Percentiles rank a stretch among this genome's conserved stretches.
Conservation (phyloP, 108 stramenopile genomes). For the Hondaea fermentalgiana region DNA sequence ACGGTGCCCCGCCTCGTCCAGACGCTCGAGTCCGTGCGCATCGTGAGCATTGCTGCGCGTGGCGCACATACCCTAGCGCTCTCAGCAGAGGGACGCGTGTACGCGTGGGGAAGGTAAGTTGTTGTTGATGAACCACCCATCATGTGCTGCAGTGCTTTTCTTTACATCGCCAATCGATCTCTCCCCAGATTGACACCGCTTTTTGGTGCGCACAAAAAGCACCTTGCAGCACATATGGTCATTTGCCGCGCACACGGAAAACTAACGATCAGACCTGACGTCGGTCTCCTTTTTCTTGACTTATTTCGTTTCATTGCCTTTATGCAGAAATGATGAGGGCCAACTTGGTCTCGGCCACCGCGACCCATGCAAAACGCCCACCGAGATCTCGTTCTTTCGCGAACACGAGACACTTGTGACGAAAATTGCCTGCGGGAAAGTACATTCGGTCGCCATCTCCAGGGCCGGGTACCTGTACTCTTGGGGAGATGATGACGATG, state of each 20-base stretch:
- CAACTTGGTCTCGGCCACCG: background rate
- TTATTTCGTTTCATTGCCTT: background rate
- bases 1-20: background rate
- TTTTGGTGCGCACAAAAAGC: too few relatives aligned
- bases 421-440: background rate
- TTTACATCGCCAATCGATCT: too few relatives aligned
- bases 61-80: background rate
- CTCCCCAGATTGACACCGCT: too few relatives aligned
- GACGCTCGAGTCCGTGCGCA: background rate
- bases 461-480: background rate
- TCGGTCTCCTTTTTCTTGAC: background rate
- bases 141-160: too few relatives aligned
- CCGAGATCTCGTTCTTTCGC: background rate
- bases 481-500: background rate
- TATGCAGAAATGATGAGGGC: background rate
- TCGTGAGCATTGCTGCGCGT: conserved; percentile 8
- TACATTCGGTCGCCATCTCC: background rate
- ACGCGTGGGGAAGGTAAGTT: background rate
- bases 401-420: background rate
- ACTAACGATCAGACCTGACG: background rate
- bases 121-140: too few relatives aligned
- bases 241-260: background rate
- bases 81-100: background rate
- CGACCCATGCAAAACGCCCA: background rate
- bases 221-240: too few relatives aligned